Evolutionary conservation across 2,329 filamentous ascomycete species (phyloP).

Genomic region (Dryadomyces quercus-mongolicae): DNA sequence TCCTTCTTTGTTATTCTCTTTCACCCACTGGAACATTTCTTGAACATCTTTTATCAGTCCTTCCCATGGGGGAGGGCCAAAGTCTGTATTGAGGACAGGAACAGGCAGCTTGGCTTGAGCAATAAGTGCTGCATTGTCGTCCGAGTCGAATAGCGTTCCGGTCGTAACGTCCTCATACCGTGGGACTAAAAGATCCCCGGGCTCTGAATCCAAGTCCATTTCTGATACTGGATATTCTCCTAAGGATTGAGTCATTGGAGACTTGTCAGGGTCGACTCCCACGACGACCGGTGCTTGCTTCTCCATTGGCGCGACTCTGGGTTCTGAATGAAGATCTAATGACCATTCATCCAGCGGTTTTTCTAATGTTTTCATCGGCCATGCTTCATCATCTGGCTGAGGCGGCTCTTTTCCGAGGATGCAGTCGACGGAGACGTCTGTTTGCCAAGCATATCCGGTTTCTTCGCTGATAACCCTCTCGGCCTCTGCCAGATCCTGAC

Average conservation of each 20-base stretch:
- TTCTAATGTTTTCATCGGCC: not conserved
- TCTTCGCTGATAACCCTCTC: not conserved
- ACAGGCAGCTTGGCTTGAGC: conserved; percentile 5
- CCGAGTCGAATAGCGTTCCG: not conserved
- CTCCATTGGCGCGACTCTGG: no score
- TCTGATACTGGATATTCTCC: no score
- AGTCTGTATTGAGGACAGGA: not conserved
- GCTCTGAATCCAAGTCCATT: not conserved
- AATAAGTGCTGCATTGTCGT: not conserved
- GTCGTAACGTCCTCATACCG: not conserved
- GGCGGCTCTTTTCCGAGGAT: not conserved
- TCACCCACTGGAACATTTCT: conserved; percentile 4
- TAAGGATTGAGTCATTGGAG: no score
- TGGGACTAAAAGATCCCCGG: not conserved
- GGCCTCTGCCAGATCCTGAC: conserved; percentile 6
- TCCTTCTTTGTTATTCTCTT: not conserved
- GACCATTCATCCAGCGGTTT: no score
- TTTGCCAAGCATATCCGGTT: not conserved
- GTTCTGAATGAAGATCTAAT: no score
- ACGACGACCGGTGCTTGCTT: no score
- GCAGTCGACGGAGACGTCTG: not conserved
- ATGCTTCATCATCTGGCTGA: not conserved
- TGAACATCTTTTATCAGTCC: not conserved
- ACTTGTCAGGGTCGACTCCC: no score
- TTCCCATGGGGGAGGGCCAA: not conserved